These are phyloP conservation scores for Fonsecaea multimorphosa DNA, from an alignment of 2,329 filamentous ascomycete genomes.

Conservation along the genomic window DNA sequence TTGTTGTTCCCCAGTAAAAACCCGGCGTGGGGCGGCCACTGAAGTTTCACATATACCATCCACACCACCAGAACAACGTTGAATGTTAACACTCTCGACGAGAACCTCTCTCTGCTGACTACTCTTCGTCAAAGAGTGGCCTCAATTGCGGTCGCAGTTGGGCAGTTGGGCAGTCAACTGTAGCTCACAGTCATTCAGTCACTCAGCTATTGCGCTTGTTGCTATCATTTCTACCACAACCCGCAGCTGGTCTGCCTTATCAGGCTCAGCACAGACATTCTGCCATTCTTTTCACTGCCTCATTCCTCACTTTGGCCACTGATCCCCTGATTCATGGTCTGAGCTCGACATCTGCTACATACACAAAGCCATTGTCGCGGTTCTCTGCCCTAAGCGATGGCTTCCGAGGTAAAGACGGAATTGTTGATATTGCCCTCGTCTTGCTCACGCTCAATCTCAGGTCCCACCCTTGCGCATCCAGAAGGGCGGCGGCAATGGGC, in stretches of 20 bases:
- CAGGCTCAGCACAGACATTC: slow-evolving; percentile 22
- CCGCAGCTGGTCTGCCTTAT: slow-evolving; percentile 38
- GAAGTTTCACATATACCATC: slow-evolving; percentile 14
- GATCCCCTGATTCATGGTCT: slow-evolving; percentile 33
- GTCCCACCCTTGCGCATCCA: slow-evolving; percentile 44
- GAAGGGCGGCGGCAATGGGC: slow-evolving; percentile 42
- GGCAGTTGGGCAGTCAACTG: slow-evolving; percentile 11
- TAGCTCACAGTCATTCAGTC: slow-evolving; percentile 28
- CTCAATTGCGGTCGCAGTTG: slow-evolving; percentile 28
- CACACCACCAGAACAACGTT: neutral
- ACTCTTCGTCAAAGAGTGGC: slow-evolving; percentile 22
- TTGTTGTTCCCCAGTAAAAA: slow-evolving; percentile 8
- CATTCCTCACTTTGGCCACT: slow-evolving; percentile 17
- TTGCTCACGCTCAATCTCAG: slow-evolving; percentile 30
- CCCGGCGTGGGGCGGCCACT: slow-evolving; percentile 8
- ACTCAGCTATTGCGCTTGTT: slow-evolving; percentile 13
- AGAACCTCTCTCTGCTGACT: slow-evolving; percentile 15
- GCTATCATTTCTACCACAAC: slow-evolving; percentile 18
- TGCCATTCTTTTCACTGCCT: slow-evolving; percentile 23
- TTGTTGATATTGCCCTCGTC: slow-evolving; percentile 25
- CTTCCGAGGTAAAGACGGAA: slow-evolving; percentile 33
- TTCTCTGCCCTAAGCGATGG: slow-evolving; percentile 30
- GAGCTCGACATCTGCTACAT: slow-evolving; percentile 28
- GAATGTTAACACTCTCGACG: slow-evolving; percentile 12
- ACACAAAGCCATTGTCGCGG: slow-evolving; percentile 38